Conservation (phyloP, 2,329 filamentous ascomycete species). For the Fusarium nematophilum region DNA sequence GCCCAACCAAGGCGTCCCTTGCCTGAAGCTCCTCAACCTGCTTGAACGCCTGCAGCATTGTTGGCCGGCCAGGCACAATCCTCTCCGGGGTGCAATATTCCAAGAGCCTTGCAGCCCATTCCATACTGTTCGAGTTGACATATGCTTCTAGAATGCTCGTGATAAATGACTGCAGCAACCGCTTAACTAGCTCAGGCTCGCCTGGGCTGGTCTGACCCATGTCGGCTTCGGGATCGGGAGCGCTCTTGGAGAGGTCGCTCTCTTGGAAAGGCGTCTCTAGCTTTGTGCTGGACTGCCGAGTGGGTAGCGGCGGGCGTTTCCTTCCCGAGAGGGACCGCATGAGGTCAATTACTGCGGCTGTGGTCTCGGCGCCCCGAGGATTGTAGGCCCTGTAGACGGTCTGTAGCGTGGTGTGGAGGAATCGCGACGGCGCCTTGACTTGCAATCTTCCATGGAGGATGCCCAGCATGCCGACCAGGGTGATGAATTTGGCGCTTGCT, state of each 20-base stretch:
- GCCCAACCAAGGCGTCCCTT: slow-evolving; percentile 75
- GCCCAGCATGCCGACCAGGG: slow-evolving; percentile 76
- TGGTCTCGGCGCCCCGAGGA: slow-evolving; percentile 73
- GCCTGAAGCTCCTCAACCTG: slow-evolving; percentile 70
- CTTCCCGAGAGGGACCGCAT: slow-evolving; percentile 75
- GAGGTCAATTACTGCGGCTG: slow-evolving; percentile 76
- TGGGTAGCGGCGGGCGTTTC: slow-evolving; percentile 72
- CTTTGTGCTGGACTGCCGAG: slow-evolving; percentile 67
- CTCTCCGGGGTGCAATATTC: slow-evolving; percentile 76
- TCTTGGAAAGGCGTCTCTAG: slow-evolving; percentile 66
- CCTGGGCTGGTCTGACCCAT: slow-evolving; percentile 55
- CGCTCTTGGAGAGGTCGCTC: slow-evolving; percentile 65
- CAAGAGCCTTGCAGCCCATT: slow-evolving; percentile 73
- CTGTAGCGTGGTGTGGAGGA: slow-evolving; percentile 80
- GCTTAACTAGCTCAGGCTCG: slow-evolving; percentile 71
- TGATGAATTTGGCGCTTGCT: slow-evolving; percentile 68
- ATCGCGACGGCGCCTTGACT: slow-evolving; percentile 81
- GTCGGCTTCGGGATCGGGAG: slow-evolving; percentile 70
- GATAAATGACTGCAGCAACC: slow-evolving; percentile 79
- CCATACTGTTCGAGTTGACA: slow-evolving; percentile 68
- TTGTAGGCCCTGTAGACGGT: slow-evolving; percentile 76
- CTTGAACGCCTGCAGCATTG: slow-evolving; percentile 72
- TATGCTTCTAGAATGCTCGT: slow-evolving; percentile 82
- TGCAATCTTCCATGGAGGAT: slow-evolving; percentile 80
- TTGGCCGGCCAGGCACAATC: slow-evolving; percentile 70